Evolutionary conservation across 768 basidiomycete genomes (phyloP), one percentile per base, ranked within the genome.

Genomic region (Gyrodon lividus): DNA sequence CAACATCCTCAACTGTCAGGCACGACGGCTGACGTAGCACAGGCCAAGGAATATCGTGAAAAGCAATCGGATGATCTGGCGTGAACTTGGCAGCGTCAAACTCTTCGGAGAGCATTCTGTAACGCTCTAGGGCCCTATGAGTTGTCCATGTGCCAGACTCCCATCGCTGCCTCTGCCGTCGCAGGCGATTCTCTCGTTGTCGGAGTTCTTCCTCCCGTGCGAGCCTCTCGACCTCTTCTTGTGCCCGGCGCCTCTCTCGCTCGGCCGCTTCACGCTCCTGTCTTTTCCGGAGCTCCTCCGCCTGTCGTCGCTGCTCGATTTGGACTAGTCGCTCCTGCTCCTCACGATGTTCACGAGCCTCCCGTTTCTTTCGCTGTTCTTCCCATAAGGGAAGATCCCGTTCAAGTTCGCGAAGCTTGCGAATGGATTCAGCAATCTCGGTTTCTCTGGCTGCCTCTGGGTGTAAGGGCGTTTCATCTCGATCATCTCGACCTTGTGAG

Each of bases 41-140:
- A 2, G 90, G 90, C 89, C 89, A 92, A 0, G 89, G 88, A 26
- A 92, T 73, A 35, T 75, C 76, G 41, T 82, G 78, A 52, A 84
- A 82, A 3, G 74, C 66, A n/a, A 89, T 65, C 3, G 82, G 79
- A 13, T 75, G 67, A 19, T 76, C 74, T 33, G 70, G 56, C 3
- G 77, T 71, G 67, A 84, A 88, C 55, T 78, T 82, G 10, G 78
- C 69, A 14, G 70, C 60, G 64, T 91, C 87, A 61, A 92, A 92
- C 28, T 75, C 73, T 19, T 82, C 83, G 53, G 78, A 73, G 6
- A 87, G 73, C 28, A 66, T 61, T 40, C 72, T 80, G 69, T 87
- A 92, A 24, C 83, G 78, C 58, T 90, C 87, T 24, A 91, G 69
- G 5, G 90, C 91, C 41, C 86, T 77, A 49, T 74, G 72, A 8